phyloP scores from a whole-genome alignment of 345 rosid genomes.

The Microthlaspi erraticum region DNA sequence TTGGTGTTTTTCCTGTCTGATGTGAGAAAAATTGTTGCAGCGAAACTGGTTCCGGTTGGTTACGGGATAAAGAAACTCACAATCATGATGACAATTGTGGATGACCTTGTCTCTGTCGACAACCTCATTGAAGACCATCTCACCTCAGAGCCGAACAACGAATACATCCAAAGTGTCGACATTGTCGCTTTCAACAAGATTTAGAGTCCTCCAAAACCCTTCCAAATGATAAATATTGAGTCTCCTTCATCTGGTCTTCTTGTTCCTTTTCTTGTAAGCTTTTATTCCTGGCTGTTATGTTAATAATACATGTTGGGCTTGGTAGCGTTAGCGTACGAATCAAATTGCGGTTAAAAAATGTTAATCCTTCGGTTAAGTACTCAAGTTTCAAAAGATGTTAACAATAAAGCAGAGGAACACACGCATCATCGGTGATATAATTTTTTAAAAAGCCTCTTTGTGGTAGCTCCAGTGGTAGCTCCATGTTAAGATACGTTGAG shows the following conservation, averaged over 20 bases:
- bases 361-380: too few species aligned
- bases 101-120: slow-evolving; percentile 90
- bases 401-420: neutral
- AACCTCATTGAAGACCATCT: slow-evolving; percentile 74
- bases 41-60: slow-evolving; percentile 84
- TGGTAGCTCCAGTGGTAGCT: neutral
- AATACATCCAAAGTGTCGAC: slow-evolving; percentile 88
- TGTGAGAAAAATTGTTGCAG: slow-evolving; percentile 46
- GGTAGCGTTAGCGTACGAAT: neutral
- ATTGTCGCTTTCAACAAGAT: slow-evolving; percentile 95
- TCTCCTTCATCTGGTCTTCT: neutral
- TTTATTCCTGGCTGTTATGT: neutral
- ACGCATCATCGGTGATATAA: neutral
- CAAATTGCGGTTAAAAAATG: neutral
- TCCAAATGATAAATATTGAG: too few species aligned
- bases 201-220: slow-evolving; percentile 46
- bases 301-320: neutral
- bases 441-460: neutral
- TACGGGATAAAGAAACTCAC: slow-evolving; percentile 90
- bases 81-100: slow-evolving; percentile 87
- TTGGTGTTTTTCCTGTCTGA: neutral
- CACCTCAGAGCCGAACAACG: slow-evolving; percentile 73
- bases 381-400: neutral
- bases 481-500: neutral
- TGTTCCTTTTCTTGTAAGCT: neutral